Base-by-base conservation (phyloP, 2,329 filamentous ascomycete species). In the Fusarium humuli region DNA sequence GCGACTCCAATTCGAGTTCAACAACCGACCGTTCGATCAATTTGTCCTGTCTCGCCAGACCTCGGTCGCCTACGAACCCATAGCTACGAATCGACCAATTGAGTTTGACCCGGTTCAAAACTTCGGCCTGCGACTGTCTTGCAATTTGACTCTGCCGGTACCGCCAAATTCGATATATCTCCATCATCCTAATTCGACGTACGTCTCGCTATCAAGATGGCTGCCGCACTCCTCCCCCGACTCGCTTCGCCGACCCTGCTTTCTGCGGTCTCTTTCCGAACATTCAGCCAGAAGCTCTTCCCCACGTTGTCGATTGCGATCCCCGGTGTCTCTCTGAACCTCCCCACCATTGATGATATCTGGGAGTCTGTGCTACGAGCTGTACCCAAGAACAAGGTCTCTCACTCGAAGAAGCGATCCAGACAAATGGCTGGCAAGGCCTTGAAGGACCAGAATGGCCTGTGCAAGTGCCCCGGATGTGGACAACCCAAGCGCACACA, bases 311-410 rank as follows among this genome's bases (percentile, higher is more conserved):
- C 87, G 18, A 82, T 91, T 65, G 83, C 88, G 9, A 80, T 91
- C 41, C 89, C 92, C 25, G 83, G 87, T 41, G 83, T 93, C 70
- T 85, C 89, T 72, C 77, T 86, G 61, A 82, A 81, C 60, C 75
- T 87, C 13, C 85, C 84, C 11, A 88, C 84, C 52, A 78, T 97
- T 23, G 90, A 88, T 59, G 92, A 92, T 69, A 90, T 99, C 76
- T 98, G 95, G 95, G 95, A 98, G 73, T 94, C 93, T 8, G 88
- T 99, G 47, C 86, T 99, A 73, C 91, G 91, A 72, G 96, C 96
- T 2, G 96, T 98, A 18, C 96, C 96, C 7, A 99, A 99, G 87
- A 98, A 97, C 85, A 99, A 98, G 88, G 97, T 94, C 34, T 98
- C 95, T 44, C 94, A 99, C 81, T 93, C 93, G 85, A 97, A 96